phyloP scores from a whole-genome alignment of 2,329 filamentous ascomycete genomes.

The Ustulina deusta region DNA sequence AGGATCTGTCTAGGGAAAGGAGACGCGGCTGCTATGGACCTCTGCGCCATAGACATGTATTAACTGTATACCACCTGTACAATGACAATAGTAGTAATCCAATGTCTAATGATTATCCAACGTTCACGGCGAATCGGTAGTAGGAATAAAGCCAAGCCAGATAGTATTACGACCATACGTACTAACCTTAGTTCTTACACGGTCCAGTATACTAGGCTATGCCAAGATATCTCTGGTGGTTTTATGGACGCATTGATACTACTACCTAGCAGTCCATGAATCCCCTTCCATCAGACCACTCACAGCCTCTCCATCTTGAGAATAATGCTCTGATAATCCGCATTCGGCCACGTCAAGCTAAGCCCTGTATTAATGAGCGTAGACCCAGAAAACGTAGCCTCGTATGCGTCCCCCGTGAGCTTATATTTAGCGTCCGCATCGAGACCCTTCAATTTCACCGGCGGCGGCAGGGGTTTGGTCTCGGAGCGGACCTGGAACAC shows the following conservation, averaged over 20 bases:
- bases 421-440: constrained; percentile 66
- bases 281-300: not conserved
- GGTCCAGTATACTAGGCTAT: not conserved
- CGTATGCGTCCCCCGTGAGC: constrained; percentile 58
- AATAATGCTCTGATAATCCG: constrained; percentile 69
- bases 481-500: constrained; percentile 68
- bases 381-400: constrained; percentile 65
- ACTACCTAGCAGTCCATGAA: not conserved
- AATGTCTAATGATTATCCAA: constrained; percentile 2
- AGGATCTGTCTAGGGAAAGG: not conserved
- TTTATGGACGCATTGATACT: not conserved
- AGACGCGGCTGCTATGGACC: not conserved
- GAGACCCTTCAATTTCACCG: constrained; percentile 67
- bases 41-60: not conserved
- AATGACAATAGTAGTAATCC: constrained; percentile 18
- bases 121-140: not conserved
- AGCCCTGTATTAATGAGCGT: constrained; percentile 73
- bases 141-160: not conserved
- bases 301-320: constrained; percentile 64
- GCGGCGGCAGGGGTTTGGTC: constrained; percentile 65
- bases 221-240: not conserved
- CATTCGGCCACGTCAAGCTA: constrained; percentile 59
- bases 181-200: too few relatives aligned
- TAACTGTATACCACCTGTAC: constrained; percentile 2
- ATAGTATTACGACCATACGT: not conserved